These are phyloP conservation scores for Globisporangium paroecandrum DNA, from an alignment of 352 stramenopile genomes.

Conservation along the genomic window DNA sequence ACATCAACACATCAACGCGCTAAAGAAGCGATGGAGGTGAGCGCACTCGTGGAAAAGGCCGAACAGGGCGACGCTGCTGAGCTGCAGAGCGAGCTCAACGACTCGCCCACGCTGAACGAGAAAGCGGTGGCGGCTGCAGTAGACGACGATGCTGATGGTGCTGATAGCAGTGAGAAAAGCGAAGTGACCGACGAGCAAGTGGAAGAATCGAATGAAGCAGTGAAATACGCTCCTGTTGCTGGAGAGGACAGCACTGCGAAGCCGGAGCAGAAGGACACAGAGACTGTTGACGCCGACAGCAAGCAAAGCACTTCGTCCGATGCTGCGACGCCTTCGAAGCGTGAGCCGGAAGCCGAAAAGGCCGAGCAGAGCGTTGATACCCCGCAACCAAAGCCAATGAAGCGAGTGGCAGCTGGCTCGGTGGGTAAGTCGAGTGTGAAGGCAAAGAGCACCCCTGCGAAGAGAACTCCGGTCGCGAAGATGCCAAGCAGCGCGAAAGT, in stretches of 20 bases:
- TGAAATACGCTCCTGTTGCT: background rate
- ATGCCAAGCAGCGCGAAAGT: conserved; percentile 17
- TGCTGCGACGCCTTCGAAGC: background rate
- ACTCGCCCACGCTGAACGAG: background rate
- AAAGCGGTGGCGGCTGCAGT: too few species aligned
- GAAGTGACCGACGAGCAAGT: background rate
- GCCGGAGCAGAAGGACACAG: background rate
- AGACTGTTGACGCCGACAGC: background rate
- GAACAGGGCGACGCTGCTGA: background rate
- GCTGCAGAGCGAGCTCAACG: background rate
- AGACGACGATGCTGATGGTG: background rate
- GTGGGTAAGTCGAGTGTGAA: conserved; percentile 13
- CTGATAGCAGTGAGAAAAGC: background rate
- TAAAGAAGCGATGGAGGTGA: background rate
- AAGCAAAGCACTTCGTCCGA: background rate
- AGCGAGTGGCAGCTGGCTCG: conserved; percentile 6
- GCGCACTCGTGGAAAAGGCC: background rate
- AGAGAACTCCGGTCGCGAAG: conserved; percentile 12
- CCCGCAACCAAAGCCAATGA: conserved; percentile 13
- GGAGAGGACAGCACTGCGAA: background rate
- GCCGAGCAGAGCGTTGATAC: conserved; percentile 1
- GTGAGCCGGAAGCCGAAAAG: background rate
- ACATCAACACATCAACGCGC: background rate
- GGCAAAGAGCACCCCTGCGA: conserved; percentile 6
- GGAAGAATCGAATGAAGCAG: background rate